These are phyloP conservation scores for Talaromyces stipitatus DNA, from an alignment of 495 filamentous ascomycete genomes.

Conservation along the genomic window DNA sequence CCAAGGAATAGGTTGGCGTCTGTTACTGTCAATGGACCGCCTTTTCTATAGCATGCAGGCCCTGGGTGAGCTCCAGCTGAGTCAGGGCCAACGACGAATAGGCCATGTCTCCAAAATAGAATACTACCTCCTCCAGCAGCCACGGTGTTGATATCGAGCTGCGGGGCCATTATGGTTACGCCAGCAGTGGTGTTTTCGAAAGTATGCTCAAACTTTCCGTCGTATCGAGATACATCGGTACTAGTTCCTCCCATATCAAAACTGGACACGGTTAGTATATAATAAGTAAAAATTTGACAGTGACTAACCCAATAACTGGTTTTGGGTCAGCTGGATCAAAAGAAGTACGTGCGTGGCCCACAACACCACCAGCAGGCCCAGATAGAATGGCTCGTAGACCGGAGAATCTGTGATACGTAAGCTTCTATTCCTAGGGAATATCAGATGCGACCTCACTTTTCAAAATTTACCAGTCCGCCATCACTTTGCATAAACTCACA, in stretches of 20 bases:
- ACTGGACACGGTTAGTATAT: neutral
- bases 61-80: conserved; percentile 90
- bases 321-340: conserved; percentile 83
- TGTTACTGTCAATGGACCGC: conserved; percentile 88
- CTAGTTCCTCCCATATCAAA: conserved; percentile 97
- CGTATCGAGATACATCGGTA: conserved; percentile 90
- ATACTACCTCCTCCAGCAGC: conserved; percentile 89
- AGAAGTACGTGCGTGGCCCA: conserved; percentile 90
- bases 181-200: conserved; percentile 97
- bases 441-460: conserved; percentile 7
- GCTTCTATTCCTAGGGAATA: neutral
- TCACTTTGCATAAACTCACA: conserved; percentile 53
- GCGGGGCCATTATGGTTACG: conserved; percentile 89
- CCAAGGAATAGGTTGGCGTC: conserved; percentile 91
- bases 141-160: conserved; percentile 97
- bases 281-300: neutral
- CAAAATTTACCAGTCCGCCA: conserved; percentile 45
- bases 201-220: conserved; percentile 90
- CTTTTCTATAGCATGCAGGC: conserved; percentile 91
- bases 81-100: conserved; percentile 93
- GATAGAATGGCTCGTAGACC: conserved; percentile 53
- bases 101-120: conserved; percentile 81
- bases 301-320: conserved; percentile 67
- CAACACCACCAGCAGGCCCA: conserved; percentile 64
- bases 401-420: conserved; percentile 45